phyloP scores from a whole-genome alignment of 257 asterid species.

The Ajuga chamaepitys region DNA sequence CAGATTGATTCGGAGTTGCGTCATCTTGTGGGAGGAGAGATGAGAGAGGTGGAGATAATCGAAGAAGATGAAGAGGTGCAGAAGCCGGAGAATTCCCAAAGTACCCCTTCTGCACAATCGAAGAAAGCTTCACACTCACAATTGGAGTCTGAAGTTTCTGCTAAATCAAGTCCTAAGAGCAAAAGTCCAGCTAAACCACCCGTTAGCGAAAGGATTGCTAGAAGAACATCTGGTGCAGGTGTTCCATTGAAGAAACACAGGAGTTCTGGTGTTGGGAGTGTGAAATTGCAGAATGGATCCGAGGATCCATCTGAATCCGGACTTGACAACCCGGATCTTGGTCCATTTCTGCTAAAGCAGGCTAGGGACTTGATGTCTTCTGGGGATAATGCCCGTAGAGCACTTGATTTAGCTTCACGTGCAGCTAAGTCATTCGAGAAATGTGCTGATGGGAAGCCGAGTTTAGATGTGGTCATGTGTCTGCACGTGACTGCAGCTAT shows the following conservation, averaged over 20 bases:
- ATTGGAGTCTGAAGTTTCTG: slow-evolving; percentile 41
- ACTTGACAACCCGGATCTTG: slow-evolving; percentile 71
- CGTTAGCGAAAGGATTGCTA: slow-evolving; percentile 27
- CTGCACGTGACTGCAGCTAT: slow-evolving; percentile 87
- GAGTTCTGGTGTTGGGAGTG: slow-evolving; percentile 25
- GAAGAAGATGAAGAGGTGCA: slow-evolving; percentile 70
- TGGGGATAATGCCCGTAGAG: slow-evolving; percentile 73
- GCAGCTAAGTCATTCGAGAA: slow-evolving; percentile 80
- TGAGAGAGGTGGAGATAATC: slow-evolving; percentile 74
- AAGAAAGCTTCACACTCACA: slow-evolving; percentile 35
- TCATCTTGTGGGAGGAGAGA: slow-evolving; percentile 87
- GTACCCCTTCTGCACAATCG: slow-evolving; percentile 30
- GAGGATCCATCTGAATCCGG: slow-evolving; percentile 46
- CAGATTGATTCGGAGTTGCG: slow-evolving; percentile 79
- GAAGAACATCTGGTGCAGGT: slow-evolving; percentile 28
- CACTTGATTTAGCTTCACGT: slow-evolving; percentile 68
- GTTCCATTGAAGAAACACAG: slow-evolving; percentile 31
- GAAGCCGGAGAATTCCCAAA: slow-evolving; percentile 36
- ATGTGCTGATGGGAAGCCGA: slow-evolving; percentile 65
- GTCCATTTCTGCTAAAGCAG: slow-evolving; percentile 80
- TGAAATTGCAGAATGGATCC: slow-evolving; percentile 39
- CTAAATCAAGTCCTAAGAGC: slow-evolving; percentile 46
- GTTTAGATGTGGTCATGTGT: slow-evolving; percentile 75
- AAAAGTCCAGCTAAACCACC: slow-evolving; percentile 40
- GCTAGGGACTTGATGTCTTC: slow-evolving; percentile 82